Evolutionary conservation across 2,329 filamentous ascomycete genomes (phyloP), one percentile per base, ranked within the genome.

Genomic region (Parafenestella ontariensis): DNA sequence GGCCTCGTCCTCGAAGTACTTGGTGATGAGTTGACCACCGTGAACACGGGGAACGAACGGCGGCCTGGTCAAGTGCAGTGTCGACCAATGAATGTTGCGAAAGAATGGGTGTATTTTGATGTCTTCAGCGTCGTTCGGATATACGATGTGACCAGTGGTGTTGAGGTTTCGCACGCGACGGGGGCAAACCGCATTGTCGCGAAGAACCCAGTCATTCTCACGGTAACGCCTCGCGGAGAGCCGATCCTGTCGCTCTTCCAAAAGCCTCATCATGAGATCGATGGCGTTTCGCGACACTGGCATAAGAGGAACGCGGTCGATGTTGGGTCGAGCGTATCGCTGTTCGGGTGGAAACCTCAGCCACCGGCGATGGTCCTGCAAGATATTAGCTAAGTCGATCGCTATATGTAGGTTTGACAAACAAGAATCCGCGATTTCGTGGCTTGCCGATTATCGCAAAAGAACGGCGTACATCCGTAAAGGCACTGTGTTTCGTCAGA

Each of bases 51-150:
- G 94, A 0, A 96, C 80, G 66, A 96, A 94, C 0, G 93, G 93
- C 0, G 94, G 93, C 8, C 80, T 79, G 50, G 86, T 83, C 29
- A 83, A 77, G 67, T 95, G 89, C 15, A 96, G 76, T 0, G 84
- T 84, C 13, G 89, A 85, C 95, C 92, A 98, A 1, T 86, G 84
- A 15, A 96, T 85, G 45, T 87, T 86, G 52, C 82, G 83, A 78
- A 98, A 98, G 84, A 94, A 98, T 10, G 86, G 85, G 76, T 98
- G 95, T 3, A 83, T 78, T 73, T 96, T 97, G 80, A 98, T 96
- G 50, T 97, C 92, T 60, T 90, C 86, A 1, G 91, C 93, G 68
- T 96, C 93, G 57, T 95, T 85, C 0, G 90, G 81, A 66, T 92
- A 94, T 3, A 98, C 93, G 49, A 89, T 89, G 28, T 86, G 81